Evolutionary conservation across 495 filamentous ascomycete genomes (phyloP).

Genomic region (Gamarada debralockiae): DNA sequence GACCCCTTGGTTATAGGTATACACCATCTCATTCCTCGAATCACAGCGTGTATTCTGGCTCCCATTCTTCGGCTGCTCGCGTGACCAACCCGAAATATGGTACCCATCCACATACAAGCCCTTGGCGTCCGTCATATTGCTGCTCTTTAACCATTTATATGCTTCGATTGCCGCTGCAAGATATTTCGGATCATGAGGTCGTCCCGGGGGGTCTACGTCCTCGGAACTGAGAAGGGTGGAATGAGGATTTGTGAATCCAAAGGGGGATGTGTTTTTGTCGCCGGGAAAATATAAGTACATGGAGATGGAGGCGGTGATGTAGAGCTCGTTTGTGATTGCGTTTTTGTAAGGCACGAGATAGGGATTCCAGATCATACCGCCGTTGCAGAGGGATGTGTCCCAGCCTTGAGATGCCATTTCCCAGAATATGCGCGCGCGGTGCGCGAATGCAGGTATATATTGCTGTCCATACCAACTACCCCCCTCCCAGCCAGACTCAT

Average conservation of each 20-base stretch:
- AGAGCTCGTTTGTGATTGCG: slow-evolving; percentile 94
- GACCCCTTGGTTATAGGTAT: slow-evolving; percentile 96
- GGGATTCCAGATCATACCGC: slow-evolving; percentile 94
- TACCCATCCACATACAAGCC: slow-evolving; percentile 89
- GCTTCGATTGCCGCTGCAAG: slow-evolving; percentile 69
- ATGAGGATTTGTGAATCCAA: slow-evolving; percentile 24
- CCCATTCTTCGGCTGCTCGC: slow-evolving; percentile 23
- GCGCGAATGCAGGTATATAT: slow-evolving; percentile 77
- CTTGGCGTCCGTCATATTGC: slow-evolving; percentile 76
- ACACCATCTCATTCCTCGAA: slow-evolving; percentile 77
- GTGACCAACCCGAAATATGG: slow-evolving; percentile 69
- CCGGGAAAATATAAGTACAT: slow-evolving; percentile 95
- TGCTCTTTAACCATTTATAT: slow-evolving; percentile 73
- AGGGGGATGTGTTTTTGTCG: slow-evolving; percentile 69
- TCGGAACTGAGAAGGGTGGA: too few relatives aligned
- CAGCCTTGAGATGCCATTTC: slow-evolving; percentile 74
- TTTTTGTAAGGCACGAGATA: slow-evolving; percentile 87
- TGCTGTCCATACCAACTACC: slow-evolving; percentile 67
- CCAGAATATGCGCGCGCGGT: slow-evolving; percentile 87
- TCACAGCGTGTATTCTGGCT: slow-evolving; percentile 50
- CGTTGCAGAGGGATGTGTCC: slow-evolving; percentile 77
- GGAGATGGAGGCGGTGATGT: slow-evolving; percentile 71
- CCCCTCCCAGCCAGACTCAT: background rate
- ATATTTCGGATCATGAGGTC: slow-evolving; percentile 59
- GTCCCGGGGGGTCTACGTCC: background rate